Percentiles rank a stretch among this genome's conserved stretches.
Evolutionary conservation across 208 protist genomes (phyloP).

Genomic region (Trypanosoma avium): DNA sequence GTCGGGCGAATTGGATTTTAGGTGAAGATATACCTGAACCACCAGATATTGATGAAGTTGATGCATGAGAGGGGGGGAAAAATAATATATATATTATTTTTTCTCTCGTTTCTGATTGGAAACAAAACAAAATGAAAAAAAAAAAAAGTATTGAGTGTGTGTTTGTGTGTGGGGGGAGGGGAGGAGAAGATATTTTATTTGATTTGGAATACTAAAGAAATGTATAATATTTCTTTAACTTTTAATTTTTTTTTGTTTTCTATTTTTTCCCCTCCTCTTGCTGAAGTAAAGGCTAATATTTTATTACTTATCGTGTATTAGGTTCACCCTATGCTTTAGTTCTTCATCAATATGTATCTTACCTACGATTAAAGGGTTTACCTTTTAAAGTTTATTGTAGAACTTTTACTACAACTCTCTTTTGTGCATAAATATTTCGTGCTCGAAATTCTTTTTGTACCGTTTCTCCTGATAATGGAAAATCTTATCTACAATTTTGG

Average conservation of each 20-base stretch:
- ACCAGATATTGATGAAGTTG: slow-evolving; percentile 49
- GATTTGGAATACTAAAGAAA: neutral
- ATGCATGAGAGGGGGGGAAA: slow-evolving; percentile 3
- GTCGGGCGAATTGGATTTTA: slow-evolving; percentile 78
- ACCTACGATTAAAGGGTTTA: slow-evolving; percentile 78
- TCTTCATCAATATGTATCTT: slow-evolving; percentile 80
- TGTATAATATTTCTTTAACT: slow-evolving; percentile 10
- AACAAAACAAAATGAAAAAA: neutral
- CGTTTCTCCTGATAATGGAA: slow-evolving; percentile 45
- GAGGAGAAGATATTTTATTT: neutral
- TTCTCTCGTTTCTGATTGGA: neutral
- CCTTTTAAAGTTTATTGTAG: slow-evolving; percentile 86
- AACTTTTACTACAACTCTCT: slow-evolving; percentile 64
- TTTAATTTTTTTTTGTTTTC: slow-evolving; percentile 18
- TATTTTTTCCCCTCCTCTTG: slow-evolving; percentile 15
- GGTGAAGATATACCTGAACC: slow-evolving; percentile 70
- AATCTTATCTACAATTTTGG: slow-evolving; percentile 67
- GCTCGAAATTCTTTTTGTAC: slow-evolving; percentile 66
- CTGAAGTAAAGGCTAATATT: neutral
- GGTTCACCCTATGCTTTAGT: slow-evolving; percentile 72
- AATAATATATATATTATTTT: neutral
- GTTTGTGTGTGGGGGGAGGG: neutral
- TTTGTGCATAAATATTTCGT: slow-evolving; percentile 67
- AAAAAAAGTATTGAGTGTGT: neutral
- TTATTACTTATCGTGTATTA: slow-evolving; percentile 64